A percentile compares a stretch with the other conserved stretches of the same genome.
Evolutionary conservation across 371 early-diverging fungal genomes (phyloP).

Genomic region (Apophysomyces sp.): DNA sequence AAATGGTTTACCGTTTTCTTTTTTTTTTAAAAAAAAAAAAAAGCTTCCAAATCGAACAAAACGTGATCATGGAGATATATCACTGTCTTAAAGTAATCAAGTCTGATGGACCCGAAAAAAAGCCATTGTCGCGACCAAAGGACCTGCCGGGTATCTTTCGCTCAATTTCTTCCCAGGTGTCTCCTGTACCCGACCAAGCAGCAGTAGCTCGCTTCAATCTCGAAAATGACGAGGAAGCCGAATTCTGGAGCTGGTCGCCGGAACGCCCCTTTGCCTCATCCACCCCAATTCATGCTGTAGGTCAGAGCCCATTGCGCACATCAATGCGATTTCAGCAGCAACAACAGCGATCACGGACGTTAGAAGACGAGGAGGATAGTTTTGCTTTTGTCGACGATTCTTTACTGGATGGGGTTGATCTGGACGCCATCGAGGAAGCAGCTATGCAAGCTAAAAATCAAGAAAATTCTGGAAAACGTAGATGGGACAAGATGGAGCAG

Average conservation of each 20-base stretch:
- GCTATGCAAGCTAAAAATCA: background rate
- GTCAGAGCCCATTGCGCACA: background rate
- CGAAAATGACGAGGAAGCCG: conserved; percentile 7
- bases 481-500: background rate
- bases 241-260: conserved; percentile 17
- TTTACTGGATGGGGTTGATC: conserved; percentile 1
- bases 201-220: background rate
- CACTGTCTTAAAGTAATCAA: conserved; percentile 12
- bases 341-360: background rate
- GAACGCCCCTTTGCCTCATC: conserved; percentile 22
- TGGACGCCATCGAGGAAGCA: background rate
- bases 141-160: background rate
- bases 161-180: background rate
- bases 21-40: too few species aligned
- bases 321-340: background rate
- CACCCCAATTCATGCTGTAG: conserved; percentile 6
- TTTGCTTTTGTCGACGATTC: conserved; percentile 18
- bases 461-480: background rate
- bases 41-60: conserved; percentile 15
- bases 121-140: background rate
- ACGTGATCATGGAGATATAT: conserved; percentile 12
- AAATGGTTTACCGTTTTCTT: background rate
- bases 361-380: conserved; percentile 19
- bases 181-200: background rate
- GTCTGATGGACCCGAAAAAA: background rate